Evolutionary conservation across 345 rosid species (phyloP).

Genomic region (Boechera stricta): DNA sequence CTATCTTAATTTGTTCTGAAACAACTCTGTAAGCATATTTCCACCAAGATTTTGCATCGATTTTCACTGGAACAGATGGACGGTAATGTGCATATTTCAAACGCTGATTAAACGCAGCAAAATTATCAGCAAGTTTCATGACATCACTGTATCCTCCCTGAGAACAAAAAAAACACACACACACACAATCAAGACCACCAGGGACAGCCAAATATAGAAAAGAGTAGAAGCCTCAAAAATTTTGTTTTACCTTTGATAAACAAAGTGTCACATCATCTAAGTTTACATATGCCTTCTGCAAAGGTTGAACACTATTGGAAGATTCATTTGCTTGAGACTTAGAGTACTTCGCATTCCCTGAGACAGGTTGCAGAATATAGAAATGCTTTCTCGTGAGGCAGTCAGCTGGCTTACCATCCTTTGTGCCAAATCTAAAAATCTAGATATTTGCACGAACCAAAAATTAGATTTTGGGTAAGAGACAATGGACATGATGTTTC

Average conservation of each 20-base stretch:
- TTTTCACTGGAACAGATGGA: constrained; percentile 73
- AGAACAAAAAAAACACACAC: constrained; percentile 32
- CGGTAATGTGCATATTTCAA: constrained; percentile 90
- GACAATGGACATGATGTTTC: constrained; percentile 8
- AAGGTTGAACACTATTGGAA: constrained; percentile 55
- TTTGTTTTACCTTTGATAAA: constrained; percentile 75
- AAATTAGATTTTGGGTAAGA: constrained; percentile 21
- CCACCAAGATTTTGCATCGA: constrained; percentile 92
- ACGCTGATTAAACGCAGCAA: constrained; percentile 86
- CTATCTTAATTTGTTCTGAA: constrained; percentile 85
- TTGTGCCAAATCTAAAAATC: constrained; percentile 89
- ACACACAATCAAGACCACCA: constrained; percentile 39
- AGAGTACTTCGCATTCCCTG: constrained; percentile 84
- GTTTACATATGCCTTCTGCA: constrained; percentile 81
- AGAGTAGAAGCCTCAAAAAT: constrained; percentile 26
- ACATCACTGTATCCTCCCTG: constrained; percentile 92
- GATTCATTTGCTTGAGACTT: constrained; percentile 60
- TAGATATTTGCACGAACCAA: constrained; percentile 42
- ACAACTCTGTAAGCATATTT: constrained; percentile 83
- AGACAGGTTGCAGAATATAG: constrained; percentile 89
- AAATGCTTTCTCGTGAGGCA: constrained; percentile 61
- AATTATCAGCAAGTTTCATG: constrained; percentile 90
- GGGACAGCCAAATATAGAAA: constrained; percentile 32
- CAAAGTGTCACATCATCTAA: constrained; percentile 94
- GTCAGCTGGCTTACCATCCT: constrained; percentile 79